Evolutionary conservation across 129 eudicot species (phyloP).

Genomic region (Artemisia argyi): DNA sequence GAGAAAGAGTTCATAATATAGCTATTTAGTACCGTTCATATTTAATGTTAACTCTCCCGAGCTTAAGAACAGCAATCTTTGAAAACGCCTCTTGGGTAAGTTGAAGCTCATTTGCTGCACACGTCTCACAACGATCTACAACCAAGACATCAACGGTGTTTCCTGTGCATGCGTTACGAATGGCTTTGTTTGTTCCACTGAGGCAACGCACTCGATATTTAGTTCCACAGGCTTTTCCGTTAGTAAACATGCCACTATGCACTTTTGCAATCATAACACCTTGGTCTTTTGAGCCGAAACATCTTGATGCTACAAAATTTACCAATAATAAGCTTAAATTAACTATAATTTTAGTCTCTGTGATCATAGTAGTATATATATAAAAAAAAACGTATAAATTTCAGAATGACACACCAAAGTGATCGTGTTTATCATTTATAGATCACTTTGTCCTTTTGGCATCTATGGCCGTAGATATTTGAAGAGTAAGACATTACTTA

Average conservation of each 20-base stretch:
- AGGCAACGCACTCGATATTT: slow-evolving; percentile 38
- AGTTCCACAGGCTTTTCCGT: slow-evolving; percentile 41
- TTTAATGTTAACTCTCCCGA: slow-evolving; percentile 29
- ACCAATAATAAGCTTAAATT: neutral
- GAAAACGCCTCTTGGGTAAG: slow-evolving; percentile 31
- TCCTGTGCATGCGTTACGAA: slow-evolving; percentile 33
- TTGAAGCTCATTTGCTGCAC: slow-evolving; percentile 18
- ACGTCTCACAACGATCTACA: slow-evolving; percentile 25
- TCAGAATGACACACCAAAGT: no score
- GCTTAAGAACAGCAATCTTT: slow-evolving; percentile 26
- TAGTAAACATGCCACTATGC: slow-evolving; percentile 27
- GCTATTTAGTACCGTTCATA: slow-evolving; percentile 17
- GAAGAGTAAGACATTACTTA: slow-evolving; percentile 23
- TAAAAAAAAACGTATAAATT: no score
- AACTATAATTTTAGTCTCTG: no score
- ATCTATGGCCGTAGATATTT: neutral
- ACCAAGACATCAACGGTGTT: slow-evolving; percentile 25
- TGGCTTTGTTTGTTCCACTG: slow-evolving; percentile 42
- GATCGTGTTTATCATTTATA: no score
- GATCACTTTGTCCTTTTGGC: neutral
- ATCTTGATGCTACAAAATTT: slow-evolving; percentile 41
- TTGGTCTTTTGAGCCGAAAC: slow-evolving; percentile 30
- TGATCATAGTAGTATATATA: no score
- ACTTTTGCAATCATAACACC: slow-evolving; percentile 49
- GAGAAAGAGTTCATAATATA: neutral